Percentiles rank a stretch among this genome's conserved stretches.
phyloP scores from a whole-genome alignment of 2,329 filamentous ascomycete species.

The Escovopsis sp. region DNA sequence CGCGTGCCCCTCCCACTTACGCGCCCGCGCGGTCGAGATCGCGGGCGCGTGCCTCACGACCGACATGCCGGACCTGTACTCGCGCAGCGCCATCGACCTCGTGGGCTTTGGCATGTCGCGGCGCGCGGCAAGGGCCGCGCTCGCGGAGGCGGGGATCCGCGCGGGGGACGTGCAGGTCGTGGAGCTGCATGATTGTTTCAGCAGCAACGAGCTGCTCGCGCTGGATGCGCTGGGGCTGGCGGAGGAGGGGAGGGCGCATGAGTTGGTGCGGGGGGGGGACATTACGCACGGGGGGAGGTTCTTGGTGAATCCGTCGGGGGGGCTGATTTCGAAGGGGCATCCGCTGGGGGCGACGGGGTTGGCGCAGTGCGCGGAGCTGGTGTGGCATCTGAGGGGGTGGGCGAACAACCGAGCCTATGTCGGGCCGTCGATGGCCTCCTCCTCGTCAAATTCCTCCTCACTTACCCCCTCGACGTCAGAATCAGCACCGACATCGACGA shows the following conservation, averaged over 20 bases:
- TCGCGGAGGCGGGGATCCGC: constrained; percentile 55
- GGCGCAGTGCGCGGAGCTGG: constrained; percentile 85
- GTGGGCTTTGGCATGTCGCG: constrained; percentile 79
- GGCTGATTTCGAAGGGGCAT: constrained; percentile 91
- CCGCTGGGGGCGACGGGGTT: constrained; percentile 89
- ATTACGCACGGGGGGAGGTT: constrained; percentile 81
- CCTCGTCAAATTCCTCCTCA: no score
- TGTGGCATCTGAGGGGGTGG: constrained; percentile 93
- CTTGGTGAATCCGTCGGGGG: constrained; percentile 85
- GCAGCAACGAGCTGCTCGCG: constrained; percentile 80
- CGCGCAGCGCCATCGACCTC: constrained; percentile 66
- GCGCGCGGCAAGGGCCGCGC: constrained; percentile 52
- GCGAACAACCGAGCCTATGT: constrained; percentile 77
- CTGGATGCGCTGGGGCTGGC: constrained; percentile 75
- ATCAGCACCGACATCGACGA: no score
- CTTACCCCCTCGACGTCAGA: no score
- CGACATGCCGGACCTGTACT: constrained; percentile 68
- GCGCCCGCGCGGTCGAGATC: constrained; percentile 69
- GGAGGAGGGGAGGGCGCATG: constrained; percentile 71
- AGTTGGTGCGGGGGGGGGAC: constrained; percentile 71
- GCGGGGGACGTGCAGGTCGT: constrained; percentile 63
- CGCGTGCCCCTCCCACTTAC: constrained; percentile 63
- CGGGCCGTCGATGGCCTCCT: no score
- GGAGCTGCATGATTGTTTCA: constrained; percentile 95
- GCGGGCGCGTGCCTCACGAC: constrained; percentile 82